A percentile compares a stretch with the other conserved stretches of the same genome.
Evolutionary conservation across 2,329 filamentous ascomycete species (phyloP).

Genomic region (Claviceps capensis): DNA sequence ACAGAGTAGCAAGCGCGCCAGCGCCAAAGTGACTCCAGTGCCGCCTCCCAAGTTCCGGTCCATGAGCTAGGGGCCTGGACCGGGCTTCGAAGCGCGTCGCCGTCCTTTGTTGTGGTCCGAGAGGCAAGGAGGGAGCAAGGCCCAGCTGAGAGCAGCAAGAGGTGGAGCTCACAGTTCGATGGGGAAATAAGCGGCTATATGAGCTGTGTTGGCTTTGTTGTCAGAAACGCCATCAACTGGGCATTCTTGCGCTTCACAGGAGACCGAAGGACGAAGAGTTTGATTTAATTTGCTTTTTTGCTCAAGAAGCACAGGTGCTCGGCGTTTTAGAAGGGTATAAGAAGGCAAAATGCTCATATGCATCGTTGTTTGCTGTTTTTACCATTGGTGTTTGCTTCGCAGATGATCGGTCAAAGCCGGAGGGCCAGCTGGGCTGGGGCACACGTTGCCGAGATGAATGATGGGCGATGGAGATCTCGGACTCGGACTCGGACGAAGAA

Average conservation of each 20-base stretch:
- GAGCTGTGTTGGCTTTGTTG: background rate
- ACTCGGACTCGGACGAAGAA: too few relatives aligned
- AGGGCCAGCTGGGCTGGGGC: background rate
- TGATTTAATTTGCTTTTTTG: background rate
- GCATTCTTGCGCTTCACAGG: background rate
- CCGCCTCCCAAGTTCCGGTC: slow-evolving; percentile 11
- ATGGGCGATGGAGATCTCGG: too few relatives aligned
- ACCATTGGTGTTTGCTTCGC: background rate
- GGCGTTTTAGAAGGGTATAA: slow-evolving; percentile 3
- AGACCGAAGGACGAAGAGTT: background rate
- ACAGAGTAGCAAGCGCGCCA: slow-evolving; percentile 7
- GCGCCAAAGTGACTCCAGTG: slow-evolving; percentile 14
- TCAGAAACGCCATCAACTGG: too few relatives aligned
- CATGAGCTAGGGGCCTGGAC: slow-evolving; percentile 12
- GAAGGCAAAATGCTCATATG: background rate
- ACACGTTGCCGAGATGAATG: background rate
- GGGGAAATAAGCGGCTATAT: background rate
- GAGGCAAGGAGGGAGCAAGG: background rate
- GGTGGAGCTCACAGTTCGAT: background rate
- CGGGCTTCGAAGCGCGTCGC: background rate
- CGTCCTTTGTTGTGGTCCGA: background rate
- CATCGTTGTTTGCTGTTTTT: background rate
- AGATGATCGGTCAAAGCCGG: background rate
- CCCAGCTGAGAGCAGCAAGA: background rate
- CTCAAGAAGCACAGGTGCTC: slow-evolving; percentile 3